phyloP scores from a whole-genome alignment of 2,329 filamentous ascomycete genomes.

The Calonectria multiphialidica region DNA sequence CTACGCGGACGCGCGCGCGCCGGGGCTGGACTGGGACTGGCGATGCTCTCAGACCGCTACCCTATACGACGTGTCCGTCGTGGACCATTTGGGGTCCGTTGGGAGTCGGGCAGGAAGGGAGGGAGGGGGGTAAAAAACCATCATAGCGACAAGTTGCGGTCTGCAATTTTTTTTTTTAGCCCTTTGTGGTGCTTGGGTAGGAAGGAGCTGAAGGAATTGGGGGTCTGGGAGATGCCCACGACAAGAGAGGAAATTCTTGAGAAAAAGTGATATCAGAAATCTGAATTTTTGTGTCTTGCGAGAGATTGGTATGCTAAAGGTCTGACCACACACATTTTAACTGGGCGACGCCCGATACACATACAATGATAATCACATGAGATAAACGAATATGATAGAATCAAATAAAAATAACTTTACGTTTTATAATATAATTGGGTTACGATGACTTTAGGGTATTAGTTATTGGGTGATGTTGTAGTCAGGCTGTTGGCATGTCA shows the following conservation, averaged over 20 bases:
- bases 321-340: too few species aligned
- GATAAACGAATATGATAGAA: too few species aligned
- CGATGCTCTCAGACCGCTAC: not conserved
- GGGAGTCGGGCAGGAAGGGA: not conserved
- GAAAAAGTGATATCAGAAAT: not conserved
- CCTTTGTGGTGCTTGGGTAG: not conserved
- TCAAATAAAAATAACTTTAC: too few species aligned
- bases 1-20: not conserved
- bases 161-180: not conserved
- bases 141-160: constrained; percentile 1
- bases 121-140: not conserved
- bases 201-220: not conserved
- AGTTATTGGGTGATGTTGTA: too few species aligned
- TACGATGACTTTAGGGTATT: too few species aligned
- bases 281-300: too few species aligned
- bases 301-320: too few species aligned
- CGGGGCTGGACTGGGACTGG: too few species aligned
- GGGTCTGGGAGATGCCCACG: not conserved
- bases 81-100: not conserved
- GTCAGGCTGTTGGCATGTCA: too few species aligned
- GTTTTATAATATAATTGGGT: too few species aligned
- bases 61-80: not conserved
- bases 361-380: too few species aligned
- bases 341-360: too few species aligned
- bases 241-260: not conserved